These are phyloP conservation scores for Diaporthe velutina DNA, from an alignment of 2,329 filamentous ascomycete species.

Conservation along the genomic window DNA sequence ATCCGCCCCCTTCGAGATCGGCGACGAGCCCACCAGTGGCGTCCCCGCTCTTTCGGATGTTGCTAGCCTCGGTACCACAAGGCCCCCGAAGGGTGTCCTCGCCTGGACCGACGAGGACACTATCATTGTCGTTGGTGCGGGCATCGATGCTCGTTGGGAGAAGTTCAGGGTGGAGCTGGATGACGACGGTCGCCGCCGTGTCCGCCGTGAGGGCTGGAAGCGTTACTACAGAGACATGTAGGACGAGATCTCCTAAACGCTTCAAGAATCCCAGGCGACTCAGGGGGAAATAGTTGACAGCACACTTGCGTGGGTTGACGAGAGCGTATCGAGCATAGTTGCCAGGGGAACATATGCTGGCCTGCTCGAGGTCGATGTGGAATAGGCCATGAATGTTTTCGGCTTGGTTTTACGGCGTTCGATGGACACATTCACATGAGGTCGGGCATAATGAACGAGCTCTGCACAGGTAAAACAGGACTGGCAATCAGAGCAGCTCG, in stretches of 20 bases:
- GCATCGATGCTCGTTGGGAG: conserved; percentile 87
- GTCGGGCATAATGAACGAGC: background rate
- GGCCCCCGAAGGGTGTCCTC: conserved; percentile 84
- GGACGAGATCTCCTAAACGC: conserved; percentile 15
- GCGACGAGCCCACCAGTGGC: conserved; percentile 74
- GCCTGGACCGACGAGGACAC: conserved; percentile 85
- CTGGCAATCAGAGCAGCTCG: conserved; percentile 23
- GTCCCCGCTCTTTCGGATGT: conserved; percentile 56
- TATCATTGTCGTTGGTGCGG: conserved; percentile 82
- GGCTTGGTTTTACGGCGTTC: conserved; percentile 42
- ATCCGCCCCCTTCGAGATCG: conserved; percentile 84
- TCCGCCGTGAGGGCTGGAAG: conserved; percentile 85
- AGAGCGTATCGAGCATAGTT: background rate
- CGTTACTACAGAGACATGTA: conserved; percentile 67
- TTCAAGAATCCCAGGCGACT: background rate
- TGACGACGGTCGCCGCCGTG: conserved; percentile 75
- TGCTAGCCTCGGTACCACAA: conserved; percentile 62
- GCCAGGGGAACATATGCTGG: background rate
- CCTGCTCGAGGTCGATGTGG: background rate
- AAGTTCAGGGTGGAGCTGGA: conserved; percentile 81
- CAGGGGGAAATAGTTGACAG: background rate
- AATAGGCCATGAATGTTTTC: background rate
- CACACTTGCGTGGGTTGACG: background rate
- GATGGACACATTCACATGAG: conserved; percentile 22
- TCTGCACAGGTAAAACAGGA: conserved; percentile 38